phyloP scores from a whole-genome alignment of 83 land plant genomes.

The Picea abies region DNA sequence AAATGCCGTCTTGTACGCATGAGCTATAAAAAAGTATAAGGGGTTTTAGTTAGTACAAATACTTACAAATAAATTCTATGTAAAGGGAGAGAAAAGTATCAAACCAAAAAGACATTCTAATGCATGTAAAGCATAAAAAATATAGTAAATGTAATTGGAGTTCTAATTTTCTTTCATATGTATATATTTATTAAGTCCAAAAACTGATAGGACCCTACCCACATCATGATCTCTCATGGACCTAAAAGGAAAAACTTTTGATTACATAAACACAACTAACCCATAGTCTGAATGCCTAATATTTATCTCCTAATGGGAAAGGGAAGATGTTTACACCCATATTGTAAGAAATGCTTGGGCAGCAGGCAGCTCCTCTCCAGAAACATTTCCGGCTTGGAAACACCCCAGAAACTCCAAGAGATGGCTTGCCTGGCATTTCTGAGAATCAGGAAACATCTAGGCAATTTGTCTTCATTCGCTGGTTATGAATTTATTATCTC shows the following conservation, averaged over 20 bases:
- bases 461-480: too few species aligned
- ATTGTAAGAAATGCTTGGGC: too few species aligned
- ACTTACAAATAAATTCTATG: not conserved
- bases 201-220: not conserved
- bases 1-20: constrained; percentile 79
- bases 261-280: not conserved
- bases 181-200: not conserved
- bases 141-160: too few species aligned
- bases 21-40: constrained; percentile 34
- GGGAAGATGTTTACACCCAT: too few species aligned
- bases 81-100: not conserved
- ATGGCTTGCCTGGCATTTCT: too few species aligned
- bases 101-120: not conserved
- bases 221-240: not conserved
- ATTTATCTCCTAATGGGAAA: not conserved
- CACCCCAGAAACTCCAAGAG: too few species aligned
- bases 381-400: too few species aligned
- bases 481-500: too few species aligned
- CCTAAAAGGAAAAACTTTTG: not conserved
- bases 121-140: not conserved
- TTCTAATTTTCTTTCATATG: not conserved
- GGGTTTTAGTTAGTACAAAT: not conserved
- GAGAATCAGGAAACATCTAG: too few species aligned
- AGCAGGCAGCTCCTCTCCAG: too few species aligned
- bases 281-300: too few species aligned